Evolutionary conservation across 352 stramenopile genomes (phyloP), one percentile per base, ranked within the genome.

Genomic region (Phytopythium boreale): DNA sequence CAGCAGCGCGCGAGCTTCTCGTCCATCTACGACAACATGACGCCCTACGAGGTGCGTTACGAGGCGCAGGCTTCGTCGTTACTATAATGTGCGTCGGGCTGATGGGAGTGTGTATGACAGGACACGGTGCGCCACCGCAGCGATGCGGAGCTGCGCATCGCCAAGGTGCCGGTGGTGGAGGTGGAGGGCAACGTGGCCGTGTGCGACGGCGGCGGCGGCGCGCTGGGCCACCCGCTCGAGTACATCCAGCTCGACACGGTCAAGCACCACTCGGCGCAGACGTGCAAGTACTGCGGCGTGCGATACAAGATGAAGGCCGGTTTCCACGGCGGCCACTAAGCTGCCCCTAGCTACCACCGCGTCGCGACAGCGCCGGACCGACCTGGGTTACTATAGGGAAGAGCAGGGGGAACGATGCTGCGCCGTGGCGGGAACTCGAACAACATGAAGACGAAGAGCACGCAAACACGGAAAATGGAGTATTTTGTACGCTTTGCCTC

Each of bases 201-300:
- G 64, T 99, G 97, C 68, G 96, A 99, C 71, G 96, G 97, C 49
- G 97, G 97, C 56, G 96, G 95, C 63, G 97, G 97, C 22, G 90
- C 95, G 24, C 80, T 99, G 37, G 97, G 97, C 56, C 97, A 99
- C 84, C 97, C 97, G 44, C 64, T 99, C 62, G 96, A 99, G 74
- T 98, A 96, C 83, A 98, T 98, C 59, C 82, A 97, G 66, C 77
- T 98, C 57, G 84, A 96, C 78, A 97, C 80, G 57, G 77, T 92
- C 37, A 79, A 89, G 68, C 76, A 87, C 63, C 72, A 90, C 66
- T 66, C 68, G 14, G 72, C 87, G 47, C 75, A 90, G 69, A 89
- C 80, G 31, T 98, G 93, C 89, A 96, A 97, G 78, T 98, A 98
- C 77, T 98, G 93, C 72, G 93, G 93, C 55, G 73, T 97, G 61